Evolutionary conservation across 2,329 filamentous ascomycete genomes (phyloP), one percentile per base, ranked within the genome.

Genomic region (Calonectria ilicicola): DNA sequence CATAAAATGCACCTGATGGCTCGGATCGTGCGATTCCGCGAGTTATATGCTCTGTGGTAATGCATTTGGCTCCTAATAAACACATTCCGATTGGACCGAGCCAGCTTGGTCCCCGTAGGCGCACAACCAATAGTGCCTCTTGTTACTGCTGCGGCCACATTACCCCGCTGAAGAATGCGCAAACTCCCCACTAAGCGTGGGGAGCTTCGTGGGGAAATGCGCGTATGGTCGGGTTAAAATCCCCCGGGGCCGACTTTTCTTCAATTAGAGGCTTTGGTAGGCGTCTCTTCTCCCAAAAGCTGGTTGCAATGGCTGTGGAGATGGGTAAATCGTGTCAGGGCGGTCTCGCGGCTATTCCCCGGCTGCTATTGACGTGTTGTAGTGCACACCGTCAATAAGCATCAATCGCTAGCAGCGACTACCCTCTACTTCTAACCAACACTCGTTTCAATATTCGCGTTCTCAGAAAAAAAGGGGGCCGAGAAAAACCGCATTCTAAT

Each of bases 11-110:
- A 17, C 9, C 3, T 19, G 14, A 2, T 27, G 14, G 8, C 53
- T 60, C 53, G 53, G 53, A 60, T 42, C 35, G 21, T 60, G 53
- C 53, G 35, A 60, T 60, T 38, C 53, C 53, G 53, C 38, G 53
- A 15, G 53, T 60, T 60, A 60, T 60, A 60, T 27, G 35, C 14
- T 23, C 10, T 60, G n/a, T 26, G 32, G 12, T 14, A 10, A 17
- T 4, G 12, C 53, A 8, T 58, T 32, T 38, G 32, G 21, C 23
- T 32, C n/a, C 21, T 12, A 40, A 19, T 40, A 10, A 2, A 26
- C n/a, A 23, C 1, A 14, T 40, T 60, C 53, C 53, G 53, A 40
- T 60, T 60, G 53, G 53, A 7, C 15, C n/a, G 10, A 26, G 14
- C 10, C 21, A 8, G 7, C 6, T 3, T 10, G 3, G 35, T 38